Evolutionary conservation across 208 protist species (phyloP), one percentile per base, ranked within the genome.

Genomic region (Novymonas esmeraldas): DNA sequence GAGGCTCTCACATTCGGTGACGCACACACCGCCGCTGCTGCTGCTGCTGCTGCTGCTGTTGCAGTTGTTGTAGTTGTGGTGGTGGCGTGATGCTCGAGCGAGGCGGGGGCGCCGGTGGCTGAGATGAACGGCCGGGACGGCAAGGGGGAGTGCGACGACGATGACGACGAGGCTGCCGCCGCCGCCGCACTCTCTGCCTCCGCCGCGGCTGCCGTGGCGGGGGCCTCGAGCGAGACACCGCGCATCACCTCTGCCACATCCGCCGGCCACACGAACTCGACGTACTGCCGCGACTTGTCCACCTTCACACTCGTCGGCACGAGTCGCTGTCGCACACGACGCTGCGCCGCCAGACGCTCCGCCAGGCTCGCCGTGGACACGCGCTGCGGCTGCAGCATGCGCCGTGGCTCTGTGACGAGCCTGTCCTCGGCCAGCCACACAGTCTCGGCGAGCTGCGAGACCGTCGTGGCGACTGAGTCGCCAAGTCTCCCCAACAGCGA

Each of bases 381-480:
- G 1, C 45, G 67, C 24, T 74, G 67, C 42, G 62, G 68, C 59
- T 79, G 72, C 13, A 93, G 66, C 28, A 51, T 65, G 5, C 84
- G 78, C 2, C 88, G 83, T 24, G 61, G 50, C 76, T 96, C 87
- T 2, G 90, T 96, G 22, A 96, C 82, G n/a, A 82, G 52, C 33
- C 77, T 77, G 28, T 89, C 79, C 14, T 85, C 81, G 0, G 51
- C 34, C n/a, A 75, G 57, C 56, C 61, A 72, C 39, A 64, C 56
- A 11, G 46, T 26, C 20, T 73, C 46, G n/a, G 67, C 42, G 20
- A 66, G 44, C 20, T 59, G 61, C 0, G 67, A 31, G 16, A 89
- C 57, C 7, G 56, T 75, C 10, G 72, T 64, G 20, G 70, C 49
- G 11, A 89, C 45, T 0, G 42, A 13, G 58, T 83, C 73, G 24